Percentiles rank a stretch among this genome's conserved stretches.
phyloP scores from a whole-genome alignment of 2,329 filamentous ascomycete genomes.

The Venturia asperata region DNA sequence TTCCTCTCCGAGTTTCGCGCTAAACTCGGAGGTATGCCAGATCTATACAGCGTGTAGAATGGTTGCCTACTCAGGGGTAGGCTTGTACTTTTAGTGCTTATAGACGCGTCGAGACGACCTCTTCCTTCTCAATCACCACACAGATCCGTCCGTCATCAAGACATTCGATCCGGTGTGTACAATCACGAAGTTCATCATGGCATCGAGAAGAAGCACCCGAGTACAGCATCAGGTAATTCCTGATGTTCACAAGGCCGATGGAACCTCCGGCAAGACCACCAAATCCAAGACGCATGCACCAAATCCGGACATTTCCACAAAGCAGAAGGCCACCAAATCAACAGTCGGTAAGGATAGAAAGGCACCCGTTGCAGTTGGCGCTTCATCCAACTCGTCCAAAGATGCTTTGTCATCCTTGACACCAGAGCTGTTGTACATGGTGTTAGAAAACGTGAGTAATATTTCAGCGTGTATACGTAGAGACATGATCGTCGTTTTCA shows the following conservation, averaged over 20 bases:
- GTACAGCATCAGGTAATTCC: neutral
- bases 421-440: constrained; percentile 6
- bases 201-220: constrained; percentile 12
- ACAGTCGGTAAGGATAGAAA: neutral
- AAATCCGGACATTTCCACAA: neutral
- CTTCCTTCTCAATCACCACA: neutral
- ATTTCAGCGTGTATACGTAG: too few species aligned
- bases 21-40: neutral
- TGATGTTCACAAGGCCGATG: neutral
- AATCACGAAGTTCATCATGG: neutral
- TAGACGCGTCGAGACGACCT: neutral
- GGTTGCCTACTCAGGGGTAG: neutral
- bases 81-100: neutral
- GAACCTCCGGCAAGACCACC: neutral
- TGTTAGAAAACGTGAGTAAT: constrained; percentile 7
- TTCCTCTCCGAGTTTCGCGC: neutral
- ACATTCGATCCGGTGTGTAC: neutral
- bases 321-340: constrained; percentile 6
- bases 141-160: neutral
- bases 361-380: neutral
- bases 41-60: neutral
- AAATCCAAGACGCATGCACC: neutral
- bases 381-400: neutral
- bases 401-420: constrained; percentile 11
- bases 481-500: too few species aligned